These are phyloP conservation scores for Veloboletus limbatus DNA, from an alignment of 1,284 basidiomycete species.

Conservation along the genomic window DNA sequence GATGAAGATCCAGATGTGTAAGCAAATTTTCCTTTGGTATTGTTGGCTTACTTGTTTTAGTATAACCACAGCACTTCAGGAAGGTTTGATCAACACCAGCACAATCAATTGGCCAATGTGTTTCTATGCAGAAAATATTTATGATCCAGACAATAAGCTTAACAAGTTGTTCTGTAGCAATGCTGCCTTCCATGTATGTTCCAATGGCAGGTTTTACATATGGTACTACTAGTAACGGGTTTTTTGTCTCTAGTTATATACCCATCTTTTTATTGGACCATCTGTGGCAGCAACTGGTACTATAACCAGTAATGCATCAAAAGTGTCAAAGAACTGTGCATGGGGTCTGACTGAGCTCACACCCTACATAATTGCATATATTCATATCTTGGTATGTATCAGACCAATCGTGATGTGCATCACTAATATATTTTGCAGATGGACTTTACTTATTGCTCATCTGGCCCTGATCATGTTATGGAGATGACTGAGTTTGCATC, in stretches of 20 bases:
- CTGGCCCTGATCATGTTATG: no score
- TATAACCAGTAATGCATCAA: not conserved
- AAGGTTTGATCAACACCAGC: not conserved
- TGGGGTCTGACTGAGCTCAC: conserved; percentile 1
- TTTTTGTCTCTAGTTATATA: conserved; percentile 7
- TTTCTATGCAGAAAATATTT: conserved; percentile 1
- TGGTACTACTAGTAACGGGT: no score
- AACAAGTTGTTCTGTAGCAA: not conserved
- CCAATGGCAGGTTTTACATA: no score
- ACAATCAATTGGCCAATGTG: conserved; percentile 1
- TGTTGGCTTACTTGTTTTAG: not conserved
- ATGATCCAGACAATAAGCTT: not conserved
- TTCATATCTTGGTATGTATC: conserved; percentile 2
- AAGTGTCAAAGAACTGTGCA: conserved; percentile 1
- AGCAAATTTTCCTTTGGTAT: not conserved
- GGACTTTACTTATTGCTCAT: no score
- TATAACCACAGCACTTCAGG: conserved; percentile 4
- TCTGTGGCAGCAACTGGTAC: not conserved
- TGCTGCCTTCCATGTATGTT: no score
- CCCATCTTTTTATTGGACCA: not conserved
- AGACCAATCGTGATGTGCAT: no score
- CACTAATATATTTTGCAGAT: no score
- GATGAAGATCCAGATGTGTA: conserved; percentile 3
- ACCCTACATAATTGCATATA: conserved; percentile 1
- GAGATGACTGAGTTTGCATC: no score